These are phyloP conservation scores for Populus nigra DNA, from an alignment of 345 rosid genomes.

Conservation along the genomic window DNA sequence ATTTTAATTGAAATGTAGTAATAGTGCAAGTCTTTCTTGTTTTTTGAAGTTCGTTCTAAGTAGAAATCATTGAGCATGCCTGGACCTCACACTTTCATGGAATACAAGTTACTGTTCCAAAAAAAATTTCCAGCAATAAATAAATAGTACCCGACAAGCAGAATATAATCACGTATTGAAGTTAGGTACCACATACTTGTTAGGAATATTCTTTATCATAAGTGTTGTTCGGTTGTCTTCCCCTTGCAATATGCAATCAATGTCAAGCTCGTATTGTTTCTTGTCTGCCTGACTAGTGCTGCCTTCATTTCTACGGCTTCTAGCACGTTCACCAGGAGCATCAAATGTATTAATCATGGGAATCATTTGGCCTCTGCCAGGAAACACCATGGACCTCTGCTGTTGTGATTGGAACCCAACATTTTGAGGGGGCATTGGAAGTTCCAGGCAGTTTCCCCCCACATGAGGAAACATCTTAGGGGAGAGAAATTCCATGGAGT, in stretches of 20 bases:
- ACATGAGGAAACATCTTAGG: slow-evolving; percentile 42
- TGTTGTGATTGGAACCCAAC: slow-evolving; percentile 66
- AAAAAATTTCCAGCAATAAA: neutral
- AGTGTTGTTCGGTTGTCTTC: slow-evolving; percentile 85
- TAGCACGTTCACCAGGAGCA: slow-evolving; percentile 63
- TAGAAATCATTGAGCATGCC: neutral
- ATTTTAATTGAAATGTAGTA: neutral
- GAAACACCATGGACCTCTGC: slow-evolving; percentile 65
- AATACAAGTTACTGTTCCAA: neutral
- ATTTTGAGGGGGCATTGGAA: slow-evolving; percentile 40
- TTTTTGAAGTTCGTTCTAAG: neutral
- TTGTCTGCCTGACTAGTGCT: slow-evolving; percentile 61
- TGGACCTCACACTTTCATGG: neutral
- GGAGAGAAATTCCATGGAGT: slow-evolving; percentile 40
- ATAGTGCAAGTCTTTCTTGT: neutral
- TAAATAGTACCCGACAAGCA: neutral
- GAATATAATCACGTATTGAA: neutral
- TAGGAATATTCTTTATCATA: slow-evolving; percentile 97
- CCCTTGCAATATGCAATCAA: slow-evolving; percentile 69
- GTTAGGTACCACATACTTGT: slow-evolving; percentile 54
- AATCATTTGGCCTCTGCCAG: slow-evolving; percentile 62
- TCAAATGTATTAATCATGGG: slow-evolving; percentile 66
- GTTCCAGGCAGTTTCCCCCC: slow-evolving; percentile 55
- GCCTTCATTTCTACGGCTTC: slow-evolving; percentile 76
- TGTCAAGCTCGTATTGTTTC: slow-evolving; percentile 85